Percentiles rank a stretch among this genome's conserved stretches.
These are phyloP conservation scores for Silene conica DNA, from an alignment of 148 eudicot genomes.

Conservation along the genomic window DNA sequence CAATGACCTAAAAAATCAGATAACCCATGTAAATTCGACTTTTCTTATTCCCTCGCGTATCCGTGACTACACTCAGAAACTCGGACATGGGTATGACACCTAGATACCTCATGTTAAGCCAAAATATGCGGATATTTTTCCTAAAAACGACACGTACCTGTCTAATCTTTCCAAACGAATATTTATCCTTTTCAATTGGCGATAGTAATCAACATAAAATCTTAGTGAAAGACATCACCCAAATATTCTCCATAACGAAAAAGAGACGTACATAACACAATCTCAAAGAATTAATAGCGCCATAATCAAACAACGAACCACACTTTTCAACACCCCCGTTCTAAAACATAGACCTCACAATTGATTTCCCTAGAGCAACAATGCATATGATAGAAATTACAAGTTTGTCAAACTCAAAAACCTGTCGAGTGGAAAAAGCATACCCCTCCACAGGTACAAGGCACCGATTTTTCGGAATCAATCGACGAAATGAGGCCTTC, in stretches of 20 bases:
- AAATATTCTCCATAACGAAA: neutral
- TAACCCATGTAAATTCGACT: neutral
- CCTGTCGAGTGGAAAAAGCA: neutral
- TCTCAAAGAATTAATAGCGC: neutral
- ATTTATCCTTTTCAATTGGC: neutral
- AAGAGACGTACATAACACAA: neutral
- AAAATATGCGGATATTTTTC: too few relatives aligned
- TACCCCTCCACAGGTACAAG: constrained; percentile 93
- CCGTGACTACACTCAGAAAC: too few relatives aligned
- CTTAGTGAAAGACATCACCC: neutral
- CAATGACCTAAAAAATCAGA: neutral
- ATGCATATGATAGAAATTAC: neutral
- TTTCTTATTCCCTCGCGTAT: too few relatives aligned
- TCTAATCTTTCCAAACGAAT: too few relatives aligned
- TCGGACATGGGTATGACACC: too few relatives aligned
- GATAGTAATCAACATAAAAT: neutral
- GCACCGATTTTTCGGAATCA: constrained; percentile 83
- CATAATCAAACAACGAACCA: neutral
- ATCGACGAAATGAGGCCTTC: constrained; percentile 92
- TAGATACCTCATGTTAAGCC: too few relatives aligned
- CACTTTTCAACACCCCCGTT: neutral
- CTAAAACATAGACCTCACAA: neutral
- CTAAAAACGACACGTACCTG: too few relatives aligned
- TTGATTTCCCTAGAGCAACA: neutral
- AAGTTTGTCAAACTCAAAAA: constrained; percentile 1